Evolutionary conservation across 441 rosid species (phyloP).

Genomic region (Metrosideros polymorpha): DNA sequence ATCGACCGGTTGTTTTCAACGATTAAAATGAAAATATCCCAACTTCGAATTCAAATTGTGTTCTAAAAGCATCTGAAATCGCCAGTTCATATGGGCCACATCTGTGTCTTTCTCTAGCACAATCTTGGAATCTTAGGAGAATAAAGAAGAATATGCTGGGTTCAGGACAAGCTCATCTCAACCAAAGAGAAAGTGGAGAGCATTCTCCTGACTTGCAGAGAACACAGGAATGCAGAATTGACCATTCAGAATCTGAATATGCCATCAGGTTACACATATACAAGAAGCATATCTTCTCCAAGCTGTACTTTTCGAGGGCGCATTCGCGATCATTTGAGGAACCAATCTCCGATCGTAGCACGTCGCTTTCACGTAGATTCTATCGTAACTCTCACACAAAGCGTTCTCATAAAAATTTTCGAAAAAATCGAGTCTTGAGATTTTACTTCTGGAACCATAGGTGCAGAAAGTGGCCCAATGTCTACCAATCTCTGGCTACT

Average conservation of each 20-base stretch:
- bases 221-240: background rate
- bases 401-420: background rate
- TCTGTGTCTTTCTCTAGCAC: background rate
- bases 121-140: background rate
- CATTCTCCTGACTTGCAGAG: background rate
- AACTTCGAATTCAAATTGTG: background rate
- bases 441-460: background rate
- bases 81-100: background rate
- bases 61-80: background rate
- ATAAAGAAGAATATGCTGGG: background rate
- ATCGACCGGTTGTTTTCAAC: background rate
- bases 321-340: background rate
- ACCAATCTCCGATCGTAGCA: background rate
- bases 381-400: background rate
- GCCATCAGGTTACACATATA: background rate
- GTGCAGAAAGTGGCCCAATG: background rate
- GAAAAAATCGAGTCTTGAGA: background rate
- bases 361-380: background rate
- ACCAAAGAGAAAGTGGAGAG: background rate
- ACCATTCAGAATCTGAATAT: background rate
- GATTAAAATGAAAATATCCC: background rate
- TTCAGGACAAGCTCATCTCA: background rate
- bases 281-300: background rate
- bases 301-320: accelerated
- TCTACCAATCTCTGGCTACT: background rate